Evolutionary conservation across 371 early-diverging fungal genomes (phyloP).

Genomic region (Mortierella sp.): DNA sequence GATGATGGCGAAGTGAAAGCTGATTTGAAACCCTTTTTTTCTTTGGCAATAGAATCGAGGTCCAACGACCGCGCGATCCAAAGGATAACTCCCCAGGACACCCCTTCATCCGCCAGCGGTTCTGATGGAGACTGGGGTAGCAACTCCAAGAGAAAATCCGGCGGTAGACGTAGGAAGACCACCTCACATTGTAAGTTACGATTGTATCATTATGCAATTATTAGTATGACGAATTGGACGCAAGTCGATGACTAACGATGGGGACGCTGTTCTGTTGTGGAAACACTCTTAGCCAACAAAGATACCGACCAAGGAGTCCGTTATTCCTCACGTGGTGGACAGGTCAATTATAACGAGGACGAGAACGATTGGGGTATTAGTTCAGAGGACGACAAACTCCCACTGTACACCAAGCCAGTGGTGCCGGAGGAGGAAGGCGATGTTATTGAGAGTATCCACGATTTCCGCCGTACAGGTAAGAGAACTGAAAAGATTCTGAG

Average conservation of each 20-base stretch:
- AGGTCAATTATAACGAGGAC: constrained; percentile 58
- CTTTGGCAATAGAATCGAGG: constrained; percentile 24
- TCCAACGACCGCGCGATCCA: constrained; percentile 33
- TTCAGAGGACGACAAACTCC: constrained; percentile 55
- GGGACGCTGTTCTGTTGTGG: background rate
- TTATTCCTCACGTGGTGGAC: constrained; percentile 53
- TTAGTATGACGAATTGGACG: background rate
- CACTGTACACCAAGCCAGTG: constrained; percentile 37
- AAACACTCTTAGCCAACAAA: constrained; percentile 26
- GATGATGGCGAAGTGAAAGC: background rate
- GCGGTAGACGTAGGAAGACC: constrained; percentile 32
- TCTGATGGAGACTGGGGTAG: constrained; percentile 55
- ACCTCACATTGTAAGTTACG: constrained; percentile 19
- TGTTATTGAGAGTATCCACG: constrained; percentile 75
- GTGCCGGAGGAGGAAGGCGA: constrained; percentile 69
- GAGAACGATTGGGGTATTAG: constrained; percentile 58
- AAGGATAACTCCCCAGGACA: constrained; percentile 39
- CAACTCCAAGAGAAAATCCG: constrained; percentile 29
- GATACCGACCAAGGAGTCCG: constrained; percentile 44
- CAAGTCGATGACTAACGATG: background rate
- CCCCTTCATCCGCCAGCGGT: constrained; percentile 48
- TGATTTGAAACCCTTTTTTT: background rate
- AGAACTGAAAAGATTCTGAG: constrained; percentile 9
- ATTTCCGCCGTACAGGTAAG: constrained; percentile 62
- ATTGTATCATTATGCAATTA: background rate